A percentile compares a stretch with the other conserved stretches of the same genome.
These are phyloP conservation scores for Dendrocalamus latiflorus DNA, from an alignment of 202 grass and related monocot species.

Conservation along the genomic window DNA sequence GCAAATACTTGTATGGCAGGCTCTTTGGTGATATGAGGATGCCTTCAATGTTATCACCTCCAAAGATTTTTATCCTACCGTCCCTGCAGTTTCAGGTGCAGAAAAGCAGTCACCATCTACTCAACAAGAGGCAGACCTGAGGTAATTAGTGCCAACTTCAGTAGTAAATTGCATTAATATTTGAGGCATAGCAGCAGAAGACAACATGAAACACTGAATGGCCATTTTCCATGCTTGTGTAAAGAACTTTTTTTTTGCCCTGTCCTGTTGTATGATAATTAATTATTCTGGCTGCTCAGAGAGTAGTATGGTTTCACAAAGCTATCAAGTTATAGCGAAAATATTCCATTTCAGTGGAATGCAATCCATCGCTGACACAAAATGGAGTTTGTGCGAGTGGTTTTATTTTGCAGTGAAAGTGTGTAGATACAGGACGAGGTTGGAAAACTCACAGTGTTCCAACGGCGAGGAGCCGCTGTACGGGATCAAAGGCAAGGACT, in stretches of 20 bases:
- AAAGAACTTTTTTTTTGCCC: not conserved
- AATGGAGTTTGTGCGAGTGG: not conserved
- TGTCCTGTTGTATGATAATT: not conserved
- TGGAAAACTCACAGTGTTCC: constrained; percentile 66
- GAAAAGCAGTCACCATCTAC: constrained; percentile 4
- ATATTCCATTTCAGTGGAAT: not conserved
- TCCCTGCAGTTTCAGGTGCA: constrained; percentile 52
- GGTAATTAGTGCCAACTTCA: not conserved
- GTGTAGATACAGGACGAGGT: not conserved
- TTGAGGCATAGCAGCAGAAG: not conserved
- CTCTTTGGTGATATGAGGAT: constrained; percentile 77
- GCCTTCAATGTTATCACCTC: constrained; percentile 87
- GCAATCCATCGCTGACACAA: not conserved
- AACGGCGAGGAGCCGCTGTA: constrained; percentile 82
- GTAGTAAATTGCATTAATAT: not conserved
- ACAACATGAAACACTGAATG: not conserved
- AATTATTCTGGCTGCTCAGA: too few species aligned
- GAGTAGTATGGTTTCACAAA: not conserved
- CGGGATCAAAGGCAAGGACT: constrained; percentile 63
- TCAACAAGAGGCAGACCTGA: not conserved
- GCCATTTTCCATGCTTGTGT: not conserved
- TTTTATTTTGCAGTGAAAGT: not conserved
- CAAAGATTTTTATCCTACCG: constrained; percentile 87
- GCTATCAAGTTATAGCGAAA: not conserved
- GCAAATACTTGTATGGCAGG: constrained; percentile 78